Evolutionary conservation across 352 stramenopile species (phyloP).

Genomic region (Globisporangium cederbergense): DNA sequence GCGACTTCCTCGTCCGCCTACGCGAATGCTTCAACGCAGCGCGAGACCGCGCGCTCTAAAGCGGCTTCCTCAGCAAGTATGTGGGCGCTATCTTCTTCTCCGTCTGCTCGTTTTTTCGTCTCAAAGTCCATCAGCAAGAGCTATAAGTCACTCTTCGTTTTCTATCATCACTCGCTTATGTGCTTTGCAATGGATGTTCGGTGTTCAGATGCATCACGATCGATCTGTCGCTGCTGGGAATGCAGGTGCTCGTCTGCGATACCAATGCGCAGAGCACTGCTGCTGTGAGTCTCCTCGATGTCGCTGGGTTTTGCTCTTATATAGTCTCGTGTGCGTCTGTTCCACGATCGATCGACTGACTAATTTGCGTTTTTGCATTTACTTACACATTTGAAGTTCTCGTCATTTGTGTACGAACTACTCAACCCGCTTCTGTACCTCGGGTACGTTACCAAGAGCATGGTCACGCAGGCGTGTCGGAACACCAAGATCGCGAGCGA

Average conservation of each 20-base stretch:
- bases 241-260: constrained; percentile 59
- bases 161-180: neutral
- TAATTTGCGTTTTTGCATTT: neutral
- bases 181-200: neutral
- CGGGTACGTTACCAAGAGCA: constrained; percentile 74
- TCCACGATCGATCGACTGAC: neutral
- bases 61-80: constrained; percentile 57
- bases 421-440: constrained; percentile 69
- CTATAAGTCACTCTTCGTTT: neutral
- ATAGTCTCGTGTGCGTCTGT: neutral
- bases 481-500: constrained; percentile 46
- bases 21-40: constrained; percentile 16
- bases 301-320: no score
- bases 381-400: constrained; percentile 28
- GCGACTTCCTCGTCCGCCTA: constrained; percentile 21
- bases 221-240: constrained; percentile 61
- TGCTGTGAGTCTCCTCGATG: constrained; percentile 14
- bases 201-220: constrained; percentile 48
- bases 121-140: neutral
- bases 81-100: neutral
- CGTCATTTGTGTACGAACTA: constrained; percentile 56
- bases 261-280: constrained; percentile 35
- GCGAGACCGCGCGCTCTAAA: constrained; percentile 15
- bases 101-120: neutral
- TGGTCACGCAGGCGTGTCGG: constrained; percentile 55